Percentiles rank a stretch among this genome's conserved stretches.
Conservation (phyloP, 2,329 filamentous ascomycete genomes). For the Davidsoniella virescens region DNA sequence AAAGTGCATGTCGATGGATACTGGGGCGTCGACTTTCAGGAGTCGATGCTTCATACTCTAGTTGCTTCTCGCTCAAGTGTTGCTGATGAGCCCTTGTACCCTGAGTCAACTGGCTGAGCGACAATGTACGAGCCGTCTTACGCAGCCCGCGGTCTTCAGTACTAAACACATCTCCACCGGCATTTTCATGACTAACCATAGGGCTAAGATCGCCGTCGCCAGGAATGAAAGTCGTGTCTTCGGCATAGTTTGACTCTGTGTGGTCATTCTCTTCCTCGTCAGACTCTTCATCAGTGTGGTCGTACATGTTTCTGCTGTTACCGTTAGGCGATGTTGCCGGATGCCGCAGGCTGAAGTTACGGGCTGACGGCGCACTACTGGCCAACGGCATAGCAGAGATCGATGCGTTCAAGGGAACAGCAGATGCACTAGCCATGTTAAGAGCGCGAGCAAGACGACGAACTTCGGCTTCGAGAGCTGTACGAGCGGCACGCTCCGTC, state of each 20-base stretch:
- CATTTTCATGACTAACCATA: slow-evolving; percentile 9
- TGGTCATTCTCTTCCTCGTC: slow-evolving; percentile 21
- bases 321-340: background rate
- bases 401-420: slow-evolving; percentile 19
- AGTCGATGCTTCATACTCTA: slow-evolving; percentile 15
- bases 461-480: slow-evolving; percentile 39
- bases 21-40: no score
- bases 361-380: slow-evolving; percentile 28
- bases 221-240: slow-evolving; percentile 10
- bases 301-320: background rate
- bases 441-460: slow-evolving; percentile 34
- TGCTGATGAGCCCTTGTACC: slow-evolving; percentile 19
- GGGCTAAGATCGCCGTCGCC: background rate
- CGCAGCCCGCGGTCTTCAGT: slow-evolving; percentile 21
- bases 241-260: slow-evolving; percentile 15
- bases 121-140: slow-evolving; percentile 47
- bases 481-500: slow-evolving; percentile 38
- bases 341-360: slow-evolving; percentile 11
- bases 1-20: background rate
- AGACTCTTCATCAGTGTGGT: background rate
- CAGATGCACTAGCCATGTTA: slow-evolving; percentile 17
- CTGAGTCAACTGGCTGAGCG: slow-evolving; percentile 42
- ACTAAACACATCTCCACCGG: slow-evolving; percentile 15
- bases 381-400: slow-evolving; percentile 18
- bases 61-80: slow-evolving; percentile 6